A percentile compares a stretch with the other conserved stretches of the same genome.
Evolutionary conservation across 225 moss, liverwort and hornwort genomes (phyloP).

Genomic region (Takakia lepidozioides): DNA sequence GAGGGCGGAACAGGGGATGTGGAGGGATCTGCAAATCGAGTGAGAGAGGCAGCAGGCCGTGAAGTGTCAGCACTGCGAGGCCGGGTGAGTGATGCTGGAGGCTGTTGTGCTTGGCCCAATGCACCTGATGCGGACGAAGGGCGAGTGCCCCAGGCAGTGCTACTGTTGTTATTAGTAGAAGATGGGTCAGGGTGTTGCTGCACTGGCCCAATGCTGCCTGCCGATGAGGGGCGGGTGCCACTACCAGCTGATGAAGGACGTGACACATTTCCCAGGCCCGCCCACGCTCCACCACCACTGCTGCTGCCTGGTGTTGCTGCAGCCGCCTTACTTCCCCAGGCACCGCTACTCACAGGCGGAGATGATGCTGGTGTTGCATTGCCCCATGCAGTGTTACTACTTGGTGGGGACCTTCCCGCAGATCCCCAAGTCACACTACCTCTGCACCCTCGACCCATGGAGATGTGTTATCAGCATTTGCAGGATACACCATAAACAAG

Average conservation of each 20-base stretch:
- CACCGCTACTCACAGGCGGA: conserved; percentile 59
- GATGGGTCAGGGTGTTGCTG: conserved; percentile 37
- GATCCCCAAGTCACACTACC: conserved; percentile 95
- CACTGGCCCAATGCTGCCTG: conserved; percentile 49
- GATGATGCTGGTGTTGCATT: conserved; percentile 69
- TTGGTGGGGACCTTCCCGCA: conserved; percentile 79
- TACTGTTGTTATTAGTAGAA: conserved; percentile 16
- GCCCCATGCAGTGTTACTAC: conserved; percentile 65
- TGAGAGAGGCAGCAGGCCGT: conserved; percentile 45
- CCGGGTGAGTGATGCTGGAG: conserved; percentile 34
- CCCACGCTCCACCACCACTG: conserved; percentile 24
- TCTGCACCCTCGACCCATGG: too few species aligned
- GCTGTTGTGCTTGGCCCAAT: conserved; percentile 71
- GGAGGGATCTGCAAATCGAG: conserved; percentile 68
- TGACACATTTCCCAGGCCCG: conserved; percentile 41
- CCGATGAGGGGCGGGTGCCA: conserved; percentile 68
- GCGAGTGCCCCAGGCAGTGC: conserved; percentile 68
- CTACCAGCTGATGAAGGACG: conserved; percentile 88
- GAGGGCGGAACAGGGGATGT: conserved; percentile 27
- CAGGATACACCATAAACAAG: too few species aligned
- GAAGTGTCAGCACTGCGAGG: conserved; percentile 89
- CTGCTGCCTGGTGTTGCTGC: conserved; percentile 24
- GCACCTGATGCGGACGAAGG: conserved; percentile 88
- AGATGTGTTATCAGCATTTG: too few species aligned
- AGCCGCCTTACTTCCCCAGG: conserved; percentile 55